These are phyloP conservation scores for Cyathus striatus DNA, from an alignment of 768 basidiomycete genomes.

Conservation along the genomic window DNA sequence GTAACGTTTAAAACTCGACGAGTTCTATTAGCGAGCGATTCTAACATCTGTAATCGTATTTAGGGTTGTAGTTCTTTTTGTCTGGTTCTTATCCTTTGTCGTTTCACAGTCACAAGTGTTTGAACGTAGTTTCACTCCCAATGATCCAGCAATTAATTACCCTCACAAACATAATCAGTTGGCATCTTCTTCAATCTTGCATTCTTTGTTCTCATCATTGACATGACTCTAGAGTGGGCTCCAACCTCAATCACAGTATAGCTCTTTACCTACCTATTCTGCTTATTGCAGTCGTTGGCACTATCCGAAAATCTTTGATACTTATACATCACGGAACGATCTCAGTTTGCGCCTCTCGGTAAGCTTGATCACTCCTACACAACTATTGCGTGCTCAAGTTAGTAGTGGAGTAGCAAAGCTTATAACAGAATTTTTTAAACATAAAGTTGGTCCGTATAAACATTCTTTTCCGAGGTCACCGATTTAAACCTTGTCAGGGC, in stretches of 20 bases:
- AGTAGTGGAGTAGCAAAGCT: slow-evolving; percentile 40
- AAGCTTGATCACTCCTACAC: slow-evolving; percentile 8
- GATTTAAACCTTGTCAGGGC: slow-evolving; percentile 20
- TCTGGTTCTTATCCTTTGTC: slow-evolving; percentile 38
- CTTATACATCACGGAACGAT: slow-evolving; percentile 57
- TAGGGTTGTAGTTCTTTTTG: slow-evolving; percentile 30
- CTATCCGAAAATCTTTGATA: slow-evolving; percentile 37
- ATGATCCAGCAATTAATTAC: slow-evolving; percentile 51
- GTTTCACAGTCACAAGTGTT: slow-evolving; percentile 36
- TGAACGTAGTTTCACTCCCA: slow-evolving; percentile 40
- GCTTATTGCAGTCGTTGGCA: slow-evolving; percentile 30
- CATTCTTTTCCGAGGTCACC: neutral
- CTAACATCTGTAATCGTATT: too few relatives aligned
- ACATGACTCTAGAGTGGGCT: slow-evolving; percentile 36
- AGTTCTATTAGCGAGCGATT: too few relatives aligned
- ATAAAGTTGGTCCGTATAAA: slow-evolving; percentile 51
- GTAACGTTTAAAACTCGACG: too few relatives aligned
- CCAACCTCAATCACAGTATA: slow-evolving; percentile 38
- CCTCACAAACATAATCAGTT: slow-evolving; percentile 47
- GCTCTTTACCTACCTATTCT: slow-evolving; percentile 42
- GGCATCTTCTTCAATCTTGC: neutral
- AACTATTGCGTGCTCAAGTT: slow-evolving; percentile 3
- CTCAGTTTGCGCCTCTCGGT: slow-evolving; percentile 38
- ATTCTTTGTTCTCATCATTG: neutral
- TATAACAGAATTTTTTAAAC: slow-evolving; percentile 48